These are phyloP conservation scores for Penicillium sp. DNA, from an alignment of 2,329 filamentous ascomycete genomes.

Conservation along the genomic window DNA sequence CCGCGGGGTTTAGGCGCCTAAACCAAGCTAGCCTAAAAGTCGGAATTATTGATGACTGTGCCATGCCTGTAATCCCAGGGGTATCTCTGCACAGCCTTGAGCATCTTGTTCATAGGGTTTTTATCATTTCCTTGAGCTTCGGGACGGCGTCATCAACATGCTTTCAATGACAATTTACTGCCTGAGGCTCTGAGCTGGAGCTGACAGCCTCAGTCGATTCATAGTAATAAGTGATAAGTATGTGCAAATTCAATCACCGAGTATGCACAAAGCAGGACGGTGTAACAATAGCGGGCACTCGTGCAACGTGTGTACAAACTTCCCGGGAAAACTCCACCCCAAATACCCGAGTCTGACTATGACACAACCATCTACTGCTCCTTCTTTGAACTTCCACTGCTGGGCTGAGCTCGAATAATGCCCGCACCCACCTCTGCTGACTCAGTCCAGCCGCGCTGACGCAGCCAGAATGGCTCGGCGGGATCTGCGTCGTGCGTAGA, in stretches of 20 bases:
- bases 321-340: not conserved
- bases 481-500: constrained; percentile 31
- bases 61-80: too few relatives aligned
- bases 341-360: not conserved
- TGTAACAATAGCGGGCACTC: not conserved
- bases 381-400: constrained; percentile 31
- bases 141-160: not conserved
- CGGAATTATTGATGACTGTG: too few relatives aligned
- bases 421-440: constrained; percentile 37
- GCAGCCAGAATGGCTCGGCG: constrained; percentile 41
- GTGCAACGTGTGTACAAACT: not conserved
- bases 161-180: not conserved
- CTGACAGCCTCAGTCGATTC: not conserved
- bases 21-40: not conserved
- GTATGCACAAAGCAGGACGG: not conserved
- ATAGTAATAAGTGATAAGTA: not conserved
- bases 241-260: not conserved
- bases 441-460: constrained; percentile 44
- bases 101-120: too few relatives aligned
- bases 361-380: constrained; percentile 22
- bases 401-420: constrained; percentile 36
- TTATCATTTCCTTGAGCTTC: not conserved
- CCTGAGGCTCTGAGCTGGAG: not conserved
- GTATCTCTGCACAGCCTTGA: too few relatives aligned
- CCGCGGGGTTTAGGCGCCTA: not conserved